These are phyloP conservation scores for Trichosporon ovoides DNA, from an alignment of 1,284 basidiomycete species.

Conservation along the genomic window DNA sequence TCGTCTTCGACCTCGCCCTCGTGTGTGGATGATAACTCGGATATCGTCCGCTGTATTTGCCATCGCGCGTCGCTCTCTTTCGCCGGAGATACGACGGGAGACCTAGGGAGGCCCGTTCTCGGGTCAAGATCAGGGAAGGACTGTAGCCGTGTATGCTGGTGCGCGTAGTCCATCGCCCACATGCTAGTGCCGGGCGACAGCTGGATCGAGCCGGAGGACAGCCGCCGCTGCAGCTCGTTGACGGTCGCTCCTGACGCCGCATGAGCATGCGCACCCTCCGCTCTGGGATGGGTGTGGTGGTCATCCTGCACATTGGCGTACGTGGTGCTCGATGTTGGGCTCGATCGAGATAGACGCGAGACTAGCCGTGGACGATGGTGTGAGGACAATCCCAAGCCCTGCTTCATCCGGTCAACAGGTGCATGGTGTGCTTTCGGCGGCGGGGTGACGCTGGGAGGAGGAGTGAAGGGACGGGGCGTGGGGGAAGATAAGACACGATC, in stretches of 20 bases:
- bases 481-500: not conserved
- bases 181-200: conserved; percentile 3
- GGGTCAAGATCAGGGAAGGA: conserved; percentile 44
- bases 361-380: conserved; percentile 30
- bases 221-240: not conserved
- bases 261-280: conserved; percentile 9
- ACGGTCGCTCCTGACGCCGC: not conserved
- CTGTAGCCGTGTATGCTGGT: conserved; percentile 9
- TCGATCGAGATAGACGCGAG: conserved; percentile 33
- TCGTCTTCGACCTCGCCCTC: conserved; percentile 7
- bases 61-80: not conserved
- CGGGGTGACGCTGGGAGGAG: not conserved
- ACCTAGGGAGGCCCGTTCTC: conserved; percentile 34
- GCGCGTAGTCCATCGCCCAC: conserved; percentile 3
- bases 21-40: conserved; percentile 20
- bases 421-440: conserved; percentile 4
- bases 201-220: not conserved
- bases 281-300: not conserved
- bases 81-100: not conserved
- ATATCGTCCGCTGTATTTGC: conserved; percentile 41
- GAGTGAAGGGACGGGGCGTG: not conserved
- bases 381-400: not conserved
- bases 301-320: conserved; percentile 22
- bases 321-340: conserved; percentile 33
- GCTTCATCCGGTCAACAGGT: conserved; percentile 1